phyloP scores from a whole-genome alignment of 371 early-diverging fungal genomes.

The Mucor circinelloides region DNA sequence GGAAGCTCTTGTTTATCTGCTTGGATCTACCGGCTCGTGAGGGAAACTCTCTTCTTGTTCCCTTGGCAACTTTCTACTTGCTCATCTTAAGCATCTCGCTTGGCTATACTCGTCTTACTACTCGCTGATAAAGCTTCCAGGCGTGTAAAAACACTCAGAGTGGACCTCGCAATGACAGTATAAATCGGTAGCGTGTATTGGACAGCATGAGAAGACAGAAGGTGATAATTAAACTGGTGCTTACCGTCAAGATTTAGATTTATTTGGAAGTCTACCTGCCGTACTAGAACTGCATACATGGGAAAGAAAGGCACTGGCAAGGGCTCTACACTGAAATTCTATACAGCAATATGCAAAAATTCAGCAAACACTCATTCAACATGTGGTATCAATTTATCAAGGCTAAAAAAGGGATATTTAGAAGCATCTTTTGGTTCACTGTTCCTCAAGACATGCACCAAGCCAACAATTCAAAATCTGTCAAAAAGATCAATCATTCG shows the following conservation, averaged over 20 bases:
- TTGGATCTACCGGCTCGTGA: conserved; percentile 76
- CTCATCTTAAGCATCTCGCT: conserved; percentile 84
- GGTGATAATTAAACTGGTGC: conserved; percentile 82
- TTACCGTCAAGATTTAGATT: conserved; percentile 80
- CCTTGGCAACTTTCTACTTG: conserved; percentile 81
- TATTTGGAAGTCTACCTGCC: conserved; percentile 68
- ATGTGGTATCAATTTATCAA: conserved; percentile 56
- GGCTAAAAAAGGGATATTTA: conserved; percentile 50
- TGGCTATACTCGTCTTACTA: conserved; percentile 81
- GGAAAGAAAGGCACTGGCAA: conserved; percentile 94
- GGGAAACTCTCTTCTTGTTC: conserved; percentile 76
- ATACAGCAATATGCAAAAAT: conserved; percentile 77
- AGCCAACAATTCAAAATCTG: conserved; percentile 20
- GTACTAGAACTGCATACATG: conserved; percentile 89
- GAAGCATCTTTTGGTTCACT: conserved; percentile 59
- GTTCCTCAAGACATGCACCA: conserved; percentile 71
- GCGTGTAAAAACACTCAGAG: conserved; percentile 40
- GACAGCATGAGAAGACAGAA: conserved; percentile 82
- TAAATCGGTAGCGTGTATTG: conserved; percentile 47
- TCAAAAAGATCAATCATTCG: conserved; percentile 50
- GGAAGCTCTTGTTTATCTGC: conserved; percentile 77
- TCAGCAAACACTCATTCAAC: conserved; percentile 59
- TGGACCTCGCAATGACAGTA: conserved; percentile 26
- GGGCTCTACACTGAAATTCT: conserved; percentile 94
- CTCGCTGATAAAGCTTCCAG: conserved; percentile 58